Base-by-base conservation (phyloP, 2,329 filamentous ascomycete species). In the Pyrenophora teres region DNA sequence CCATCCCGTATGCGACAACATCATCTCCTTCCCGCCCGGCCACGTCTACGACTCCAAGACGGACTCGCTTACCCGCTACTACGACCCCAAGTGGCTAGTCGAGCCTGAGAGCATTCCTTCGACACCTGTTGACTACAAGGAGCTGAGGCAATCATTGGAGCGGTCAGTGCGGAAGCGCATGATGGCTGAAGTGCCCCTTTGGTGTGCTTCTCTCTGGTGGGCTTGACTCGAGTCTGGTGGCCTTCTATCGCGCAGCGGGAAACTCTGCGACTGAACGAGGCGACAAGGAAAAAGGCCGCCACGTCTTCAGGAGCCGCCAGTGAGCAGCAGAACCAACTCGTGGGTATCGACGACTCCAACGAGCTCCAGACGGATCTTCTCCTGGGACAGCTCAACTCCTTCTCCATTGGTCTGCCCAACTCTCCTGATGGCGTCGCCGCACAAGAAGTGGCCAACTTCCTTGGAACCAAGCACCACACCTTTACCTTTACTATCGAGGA, bases 401-500 rank as follows among this genome's bases (percentile, higher is more conserved):
- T 99, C 83, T 99, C 94, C 13, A 99, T 99, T 63, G 94, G 94
- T 71, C 86, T 99, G 31, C 92, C 93, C 6, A 90, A 87, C 63
- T 90, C 94, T 30, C 94, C 94, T 42, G 94, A 99, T 75, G 94
- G 91, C 70, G 86, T 89, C 75, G 94, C 94, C 40, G 94, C 94
- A 15, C 80, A 92, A 50, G 90, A 97, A 77, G 94, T 97, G 15
- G 94, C 94, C 70, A 89, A 93, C 75, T 99, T 96, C 82, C 85
- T 99, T 36, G 95, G 94, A 69, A 99, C 94, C 50, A 95, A 94
- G 80, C 94, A 99, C 76, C 92, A 99, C 78, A 90, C 92, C 68
- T 95, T 99, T 83, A 97, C 92, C 47, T 99, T 99, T 76, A 97
- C 94, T 56, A 88, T 99, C 50, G 90, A 99, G 75, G 94, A 99